phyloP scores from a whole-genome alignment of 371 early-diverging fungal species.

The Haplosporangium sp. region DNA sequence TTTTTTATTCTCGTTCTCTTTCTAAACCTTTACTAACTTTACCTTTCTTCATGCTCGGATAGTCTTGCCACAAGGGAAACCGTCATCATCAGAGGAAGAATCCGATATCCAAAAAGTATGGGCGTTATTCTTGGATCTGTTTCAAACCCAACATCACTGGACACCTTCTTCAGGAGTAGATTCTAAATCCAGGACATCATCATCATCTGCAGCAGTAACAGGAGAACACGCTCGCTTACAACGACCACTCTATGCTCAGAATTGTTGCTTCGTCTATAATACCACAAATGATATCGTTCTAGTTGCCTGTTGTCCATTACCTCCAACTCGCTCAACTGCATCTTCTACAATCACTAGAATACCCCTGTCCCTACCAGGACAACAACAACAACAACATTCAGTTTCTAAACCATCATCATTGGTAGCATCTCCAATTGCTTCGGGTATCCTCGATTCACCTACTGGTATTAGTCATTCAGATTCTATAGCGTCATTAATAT shows the following conservation, averaged over 20 bases:
- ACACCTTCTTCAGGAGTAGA: neutral
- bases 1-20: too few species aligned
- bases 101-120: slow-evolving; percentile 36
- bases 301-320: slow-evolving; percentile 33
- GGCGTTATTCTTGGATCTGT: slow-evolving; percentile 42
- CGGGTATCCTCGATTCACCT: neutral
- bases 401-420: neutral
- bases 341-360: slow-evolving; percentile 28
- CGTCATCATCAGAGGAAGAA: neutral
- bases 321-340: slow-evolving; percentile 23
- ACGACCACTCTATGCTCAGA: slow-evolving; percentile 15
- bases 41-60: neutral
- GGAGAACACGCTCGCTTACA: neutral
- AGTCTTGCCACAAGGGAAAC: neutral
- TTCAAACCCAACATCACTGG: slow-evolving; percentile 32
- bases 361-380: slow-evolving; percentile 23
- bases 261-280: slow-evolving; percentile 35
- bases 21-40: too few species aligned
- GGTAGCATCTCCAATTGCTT: neutral
- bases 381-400: neutral
- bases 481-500: neutral
- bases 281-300: slow-evolving; percentile 37
- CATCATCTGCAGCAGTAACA: neutral
- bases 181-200: neutral
- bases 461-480: neutral